Percentiles rank a stretch among this genome's conserved stretches.
Conservation (phyloP, 768 basidiomycete genomes). For the Gyrodon lividus region DNA sequence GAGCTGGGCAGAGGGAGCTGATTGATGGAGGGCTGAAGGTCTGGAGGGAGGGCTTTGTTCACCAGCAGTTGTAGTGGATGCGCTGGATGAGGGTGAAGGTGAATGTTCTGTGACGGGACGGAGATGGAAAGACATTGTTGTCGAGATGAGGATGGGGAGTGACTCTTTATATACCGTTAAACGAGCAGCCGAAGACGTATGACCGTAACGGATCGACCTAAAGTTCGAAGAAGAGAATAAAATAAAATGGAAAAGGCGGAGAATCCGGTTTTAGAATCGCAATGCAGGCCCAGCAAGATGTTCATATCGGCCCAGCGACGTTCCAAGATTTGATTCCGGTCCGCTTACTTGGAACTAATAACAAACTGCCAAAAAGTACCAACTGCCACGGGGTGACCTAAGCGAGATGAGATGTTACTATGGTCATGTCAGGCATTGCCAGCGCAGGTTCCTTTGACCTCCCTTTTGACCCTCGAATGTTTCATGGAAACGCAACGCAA, state of each 20-base stretch:
- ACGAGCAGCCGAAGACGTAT: slow-evolving; percentile 13
- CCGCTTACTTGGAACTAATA: slow-evolving; percentile 16
- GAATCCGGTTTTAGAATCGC: slow-evolving; percentile 7
- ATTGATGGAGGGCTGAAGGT: slow-evolving; percentile 24
- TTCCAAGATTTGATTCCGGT: slow-evolving; percentile 23
- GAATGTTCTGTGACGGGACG: slow-evolving; percentile 52
- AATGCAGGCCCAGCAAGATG: slow-evolving; percentile 8
- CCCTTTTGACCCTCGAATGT: slow-evolving; percentile 12
- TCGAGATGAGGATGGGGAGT: slow-evolving; percentile 34
- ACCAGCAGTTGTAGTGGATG: slow-evolving; percentile 45
- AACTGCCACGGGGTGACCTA: slow-evolving; percentile 26
- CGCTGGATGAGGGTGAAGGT: slow-evolving; percentile 54
- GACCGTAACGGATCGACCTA: slow-evolving; percentile 27
- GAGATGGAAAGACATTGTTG: slow-evolving; percentile 47
- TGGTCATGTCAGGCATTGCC: slow-evolving; percentile 14
- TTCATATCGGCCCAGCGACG: slow-evolving; percentile 15
- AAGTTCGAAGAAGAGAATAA: slow-evolving; percentile 11
- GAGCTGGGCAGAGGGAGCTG: slow-evolving; percentile 33
- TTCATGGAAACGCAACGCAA: slow-evolving; percentile 16
- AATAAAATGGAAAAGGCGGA: slow-evolving; percentile 11
- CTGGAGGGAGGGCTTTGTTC: slow-evolving; percentile 40
- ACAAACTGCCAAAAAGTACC: slow-evolving; percentile 13
- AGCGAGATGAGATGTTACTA: slow-evolving; percentile 16
- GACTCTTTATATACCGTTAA: slow-evolving; percentile 23
- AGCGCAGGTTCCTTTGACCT: slow-evolving; percentile 5